Conservation (phyloP, 768 basidiomycete genomes). For the Suillus paluster region DNA sequence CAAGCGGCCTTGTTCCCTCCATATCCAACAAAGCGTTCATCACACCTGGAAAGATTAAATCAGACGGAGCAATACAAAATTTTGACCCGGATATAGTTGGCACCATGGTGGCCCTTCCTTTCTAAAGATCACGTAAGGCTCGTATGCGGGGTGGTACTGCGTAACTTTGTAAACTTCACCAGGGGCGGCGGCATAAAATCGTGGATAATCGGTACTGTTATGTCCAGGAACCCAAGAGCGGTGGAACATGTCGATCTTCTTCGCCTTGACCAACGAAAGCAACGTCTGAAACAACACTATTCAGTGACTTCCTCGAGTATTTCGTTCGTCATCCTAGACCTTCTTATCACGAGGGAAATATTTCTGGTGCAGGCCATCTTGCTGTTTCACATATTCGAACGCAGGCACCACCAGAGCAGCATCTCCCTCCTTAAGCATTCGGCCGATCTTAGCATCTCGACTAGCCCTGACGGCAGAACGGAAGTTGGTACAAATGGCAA, state of each 20-base stretch:
- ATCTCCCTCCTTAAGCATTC: constrained; percentile 57
- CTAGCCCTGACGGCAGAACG: constrained; percentile 56
- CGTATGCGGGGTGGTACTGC: constrained; percentile 82
- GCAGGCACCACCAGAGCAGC: constrained; percentile 84
- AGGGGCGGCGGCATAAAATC: constrained; percentile 61
- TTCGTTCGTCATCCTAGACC: constrained; percentile 40
- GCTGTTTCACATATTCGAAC: constrained; percentile 75
- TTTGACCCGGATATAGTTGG: constrained; percentile 17
- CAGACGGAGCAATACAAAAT: neutral
- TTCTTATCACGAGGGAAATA: constrained; percentile 73
- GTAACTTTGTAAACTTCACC: constrained; percentile 78
- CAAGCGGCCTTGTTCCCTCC: constrained; percentile 94
- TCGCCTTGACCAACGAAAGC: constrained; percentile 56
- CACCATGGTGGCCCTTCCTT: constrained; percentile 79
- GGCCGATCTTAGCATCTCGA: constrained; percentile 33
- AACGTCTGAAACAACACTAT: constrained; percentile 46
- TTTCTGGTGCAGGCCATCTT: constrained; percentile 60
- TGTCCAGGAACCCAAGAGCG: constrained; percentile 79
- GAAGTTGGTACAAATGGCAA: constrained; percentile 84
- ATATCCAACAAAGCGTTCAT: constrained; percentile 89
- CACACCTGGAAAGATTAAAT: constrained; percentile 62
- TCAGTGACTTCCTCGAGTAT: neutral
- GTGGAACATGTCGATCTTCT: constrained; percentile 77
- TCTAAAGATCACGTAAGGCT: constrained; percentile 86
- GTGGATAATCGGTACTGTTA: constrained; percentile 77